phyloP scores from a whole-genome alignment of 2,329 filamentous ascomycete species.

The Penicillium sp. region DNA sequence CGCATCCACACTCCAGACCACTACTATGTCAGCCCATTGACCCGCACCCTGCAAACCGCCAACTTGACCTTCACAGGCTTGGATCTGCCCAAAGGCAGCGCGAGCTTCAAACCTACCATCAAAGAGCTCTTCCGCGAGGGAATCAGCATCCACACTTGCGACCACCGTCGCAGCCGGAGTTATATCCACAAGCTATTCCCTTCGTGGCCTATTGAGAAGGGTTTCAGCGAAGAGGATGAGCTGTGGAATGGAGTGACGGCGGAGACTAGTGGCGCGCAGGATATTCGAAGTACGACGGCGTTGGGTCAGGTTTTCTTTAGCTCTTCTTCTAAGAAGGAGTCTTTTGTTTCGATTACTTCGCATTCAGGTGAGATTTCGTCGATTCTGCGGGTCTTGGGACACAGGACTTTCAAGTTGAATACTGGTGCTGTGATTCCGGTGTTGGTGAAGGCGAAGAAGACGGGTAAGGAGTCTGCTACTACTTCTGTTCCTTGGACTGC shows the following conservation, averaged over 20 bases:
- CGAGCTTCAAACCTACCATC: conserved; percentile 53
- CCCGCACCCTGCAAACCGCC: conserved; percentile 58
- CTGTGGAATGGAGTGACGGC: conserved; percentile 53
- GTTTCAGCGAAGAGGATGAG: conserved; percentile 56
- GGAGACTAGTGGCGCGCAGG: conserved; percentile 52
- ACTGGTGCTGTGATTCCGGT: conserved; percentile 56
- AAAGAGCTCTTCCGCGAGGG: conserved; percentile 61
- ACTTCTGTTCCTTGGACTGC: conserved; percentile 29
- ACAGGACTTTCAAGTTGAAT: conserved; percentile 47
- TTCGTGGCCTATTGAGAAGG: conserved; percentile 51
- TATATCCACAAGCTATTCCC: conserved; percentile 54
- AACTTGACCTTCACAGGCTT: conserved; percentile 54
- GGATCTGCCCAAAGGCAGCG: conserved; percentile 39
- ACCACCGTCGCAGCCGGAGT: conserved; percentile 52
- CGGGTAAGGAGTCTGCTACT: conserved; percentile 9
- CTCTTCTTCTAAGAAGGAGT: conserved; percentile 36
- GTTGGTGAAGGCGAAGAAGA: conserved; percentile 47
- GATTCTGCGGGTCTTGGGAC: conserved; percentile 48
- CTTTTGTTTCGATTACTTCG: conserved; percentile 56
- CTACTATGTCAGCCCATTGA: conserved; percentile 59
- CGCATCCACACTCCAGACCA: conserved; percentile 54
- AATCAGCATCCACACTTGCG: conserved; percentile 62
- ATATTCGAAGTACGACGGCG: conserved; percentile 44
- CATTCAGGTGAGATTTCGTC: conserved; percentile 61
- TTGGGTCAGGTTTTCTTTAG: conserved; percentile 54